Conservation (phyloP, 805 yeast species). For the Saccharomycopsis sp. region DNA sequence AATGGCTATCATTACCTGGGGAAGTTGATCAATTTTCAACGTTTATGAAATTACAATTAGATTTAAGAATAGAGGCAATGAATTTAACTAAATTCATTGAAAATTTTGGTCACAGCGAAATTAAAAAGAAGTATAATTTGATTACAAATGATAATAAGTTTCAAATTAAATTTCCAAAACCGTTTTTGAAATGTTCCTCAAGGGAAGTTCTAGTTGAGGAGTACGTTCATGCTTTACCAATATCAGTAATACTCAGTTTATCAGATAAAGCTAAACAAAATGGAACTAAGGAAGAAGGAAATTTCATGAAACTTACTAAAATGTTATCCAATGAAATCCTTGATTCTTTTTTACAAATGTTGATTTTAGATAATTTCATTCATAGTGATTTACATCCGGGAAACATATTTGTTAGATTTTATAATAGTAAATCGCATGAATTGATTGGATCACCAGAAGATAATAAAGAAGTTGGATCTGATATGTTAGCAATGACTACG, state of each 20-base stretch:
- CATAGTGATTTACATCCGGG: conserved; percentile 98
- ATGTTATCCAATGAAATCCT: conserved; percentile 74
- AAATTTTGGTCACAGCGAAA: conserved; percentile 47
- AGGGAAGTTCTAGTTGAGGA: conserved; percentile 80
- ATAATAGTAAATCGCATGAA: conserved; percentile 24
- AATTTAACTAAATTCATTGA: conserved; percentile 66
- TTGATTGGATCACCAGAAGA: conserved; percentile 12
- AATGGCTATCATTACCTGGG: conserved; percentile 92
- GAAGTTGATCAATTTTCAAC: conserved; percentile 85
- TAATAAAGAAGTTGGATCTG: conserved; percentile 29
- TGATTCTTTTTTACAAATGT: conserved; percentile 89
- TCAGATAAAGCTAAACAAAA: conserved; percentile 28
- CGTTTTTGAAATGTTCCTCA: conserved; percentile 57
- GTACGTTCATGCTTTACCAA: conserved; percentile 73
- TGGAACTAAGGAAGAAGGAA: conserved; percentile 26
- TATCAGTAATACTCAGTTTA: conserved; percentile 58
- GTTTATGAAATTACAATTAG: conserved; percentile 84
- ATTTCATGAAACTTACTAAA: conserved; percentile 39
- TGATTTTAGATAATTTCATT: conserved; percentile 85
- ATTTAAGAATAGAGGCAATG: conserved; percentile 81
- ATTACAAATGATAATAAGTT: conserved; percentile 2
- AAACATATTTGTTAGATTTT: conserved; percentile 72
- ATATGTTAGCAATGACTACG: conserved; percentile 36
- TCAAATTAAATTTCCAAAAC: conserved; percentile 68
- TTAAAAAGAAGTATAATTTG: conserved; percentile 9